Evolutionary conservation across 2,329 filamentous ascomycete genomes (phyloP), one percentile per base, ranked within the genome.

Genomic region (Pseudogymnoascus sp.): DNA sequence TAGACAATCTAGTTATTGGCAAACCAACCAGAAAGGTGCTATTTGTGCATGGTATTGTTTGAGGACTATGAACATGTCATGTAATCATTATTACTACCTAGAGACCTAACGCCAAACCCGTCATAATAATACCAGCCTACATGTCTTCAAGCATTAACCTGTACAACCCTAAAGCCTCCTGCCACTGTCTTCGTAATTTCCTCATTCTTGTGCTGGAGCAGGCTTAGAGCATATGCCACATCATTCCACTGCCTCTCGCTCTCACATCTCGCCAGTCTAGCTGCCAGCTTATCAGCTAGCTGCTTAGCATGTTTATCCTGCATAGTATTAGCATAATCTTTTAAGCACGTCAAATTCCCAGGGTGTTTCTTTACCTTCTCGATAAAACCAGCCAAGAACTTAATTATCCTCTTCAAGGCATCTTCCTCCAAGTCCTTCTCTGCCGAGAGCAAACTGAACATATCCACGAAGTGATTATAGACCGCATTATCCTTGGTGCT

Each of bases 381-480:
- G 66, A 99, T 92, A 74, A 99, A 99, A 1, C 92, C 91, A 65
- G 95, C 86, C 72, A 99, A 77, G 77, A 99, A 99, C 72, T 91
- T 92, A 66, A 99, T 83, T 64, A 99, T 93, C 64, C 90, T 83
- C 73, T 84, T 87, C 76, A 99, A 88, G 23, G 89, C 85, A 69
- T 96, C 91, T 73, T 97, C 93, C 8, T 91, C 87, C 67, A 99
- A 80, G 30, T 81, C 84, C 61, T 84, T 84, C 69, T 95, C 93
- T 0, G 92, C 89, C 63, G 90, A 94, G 55, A 99, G 80, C 67
- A 97, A 78, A 72, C 90, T 93, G 76, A 99, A 99, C 91, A 99
- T 97, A 73, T 99, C 94, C 28, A 99, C 92, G 76, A 99, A 99
- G 77, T 99, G 93, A 74, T 99, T 99, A 76, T 99, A 99, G 2